Evolutionary conservation across 768 basidiomycete species (phyloP).

Genomic region (Pisolithus orientalis): DNA sequence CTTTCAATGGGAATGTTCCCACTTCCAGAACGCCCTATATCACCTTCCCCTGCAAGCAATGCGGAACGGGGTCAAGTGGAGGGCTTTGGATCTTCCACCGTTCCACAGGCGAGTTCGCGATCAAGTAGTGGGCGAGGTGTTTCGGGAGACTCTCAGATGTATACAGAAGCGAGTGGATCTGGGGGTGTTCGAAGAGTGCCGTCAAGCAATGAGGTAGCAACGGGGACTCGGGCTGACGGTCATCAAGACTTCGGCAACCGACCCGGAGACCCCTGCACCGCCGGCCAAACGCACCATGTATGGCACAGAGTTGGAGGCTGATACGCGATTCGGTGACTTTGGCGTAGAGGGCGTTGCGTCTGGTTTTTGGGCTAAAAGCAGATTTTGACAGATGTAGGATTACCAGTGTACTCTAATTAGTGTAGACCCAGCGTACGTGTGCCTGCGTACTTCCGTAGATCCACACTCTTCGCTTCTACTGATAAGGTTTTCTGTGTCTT

Average conservation of each 20-base stretch:
- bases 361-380: conserved; percentile 57
- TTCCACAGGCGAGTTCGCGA: conserved; percentile 34
- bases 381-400: conserved; percentile 26
- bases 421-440: too few species aligned
- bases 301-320: conserved; percentile 74
- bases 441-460: too few species aligned
- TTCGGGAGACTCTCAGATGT: conserved; percentile 20
- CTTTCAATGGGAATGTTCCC: conserved; percentile 32
- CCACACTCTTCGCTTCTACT: too few species aligned
- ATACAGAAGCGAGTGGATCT: conserved; percentile 23
- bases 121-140: conserved; percentile 23
- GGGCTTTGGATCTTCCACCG: conserved; percentile 21
- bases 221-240: conserved; percentile 38
- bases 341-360: conserved; percentile 73
- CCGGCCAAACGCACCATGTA: conserved; percentile 70
- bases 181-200: conserved; percentile 24
- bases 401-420: too few species aligned
- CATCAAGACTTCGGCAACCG: conserved; percentile 33
- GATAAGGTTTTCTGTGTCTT: too few species aligned
- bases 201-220: conserved; percentile 43
- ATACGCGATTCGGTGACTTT: conserved; percentile 83
- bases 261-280: conserved; percentile 35
- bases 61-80: conserved; percentile 29
- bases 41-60: conserved; percentile 27
- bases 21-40: conserved; percentile 29